Evolutionary conservation across 352 stramenopile species (phyloP).

Genomic region (Thalassiosira sp.): DNA sequence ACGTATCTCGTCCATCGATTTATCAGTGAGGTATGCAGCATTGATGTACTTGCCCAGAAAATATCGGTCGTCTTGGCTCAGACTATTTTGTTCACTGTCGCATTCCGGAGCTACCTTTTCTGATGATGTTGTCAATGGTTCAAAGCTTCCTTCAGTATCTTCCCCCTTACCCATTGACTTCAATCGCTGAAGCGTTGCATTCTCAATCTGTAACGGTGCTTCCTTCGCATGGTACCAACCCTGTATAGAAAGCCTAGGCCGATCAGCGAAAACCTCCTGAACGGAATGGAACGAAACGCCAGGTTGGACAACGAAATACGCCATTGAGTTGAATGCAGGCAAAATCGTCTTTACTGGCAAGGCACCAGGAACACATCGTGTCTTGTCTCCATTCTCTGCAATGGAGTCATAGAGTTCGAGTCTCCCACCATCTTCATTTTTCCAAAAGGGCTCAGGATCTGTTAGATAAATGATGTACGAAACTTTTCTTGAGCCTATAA

Average conservation of each 20-base stretch:
- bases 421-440: conserved; percentile 84
- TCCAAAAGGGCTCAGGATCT: conserved; percentile 85
- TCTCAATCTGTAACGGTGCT: conserved; percentile 55
- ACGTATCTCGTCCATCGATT: conserved; percentile 84
- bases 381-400: conserved; percentile 41
- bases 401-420: conserved; percentile 87
- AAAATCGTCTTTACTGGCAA: conserved; percentile 77
- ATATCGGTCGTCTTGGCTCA: conserved; percentile 72
- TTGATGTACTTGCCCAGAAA: conserved; percentile 86
- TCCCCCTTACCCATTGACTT: conserved; percentile 61
- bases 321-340: conserved; percentile 89
- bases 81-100: conserved; percentile 20
- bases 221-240: conserved; percentile 81
- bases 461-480: conserved; percentile 92
- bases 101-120: not conserved
- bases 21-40: conserved; percentile 80
- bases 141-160: conserved; percentile 57
- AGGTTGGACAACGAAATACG: conserved; percentile 88
- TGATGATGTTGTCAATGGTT: conserved; percentile 18
- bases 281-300: conserved; percentile 90
- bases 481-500: conserved; percentile 89
- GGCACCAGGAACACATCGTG: conserved; percentile 23
- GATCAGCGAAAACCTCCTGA: conserved; percentile 87
- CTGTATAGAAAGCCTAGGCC: conserved; percentile 87
- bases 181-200: conserved; percentile 73